These are phyloP conservation scores for Trypethelium eluteriae DNA, from an alignment of 495 filamentous ascomycete species.

Conservation along the genomic window DNA sequence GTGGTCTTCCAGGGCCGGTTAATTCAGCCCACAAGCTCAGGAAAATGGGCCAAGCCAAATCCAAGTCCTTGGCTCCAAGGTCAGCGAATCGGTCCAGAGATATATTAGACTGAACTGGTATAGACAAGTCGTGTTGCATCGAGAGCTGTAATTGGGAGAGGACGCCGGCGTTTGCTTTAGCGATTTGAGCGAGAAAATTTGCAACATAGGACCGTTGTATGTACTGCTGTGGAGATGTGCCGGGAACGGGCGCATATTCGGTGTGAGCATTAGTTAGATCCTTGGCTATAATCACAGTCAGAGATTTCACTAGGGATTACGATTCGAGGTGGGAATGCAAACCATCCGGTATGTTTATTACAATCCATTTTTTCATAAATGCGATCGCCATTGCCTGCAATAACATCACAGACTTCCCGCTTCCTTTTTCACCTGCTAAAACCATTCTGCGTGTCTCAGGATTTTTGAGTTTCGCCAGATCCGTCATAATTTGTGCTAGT, in stretches of 20 bases:
- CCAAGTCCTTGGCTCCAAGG: constrained; percentile 63
- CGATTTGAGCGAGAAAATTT: constrained; percentile 60
- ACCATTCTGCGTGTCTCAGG: constrained; percentile 49
- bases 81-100: constrained; percentile 60
- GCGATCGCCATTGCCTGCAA: constrained; percentile 80
- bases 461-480: constrained; percentile 28
- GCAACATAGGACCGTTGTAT: constrained; percentile 69
- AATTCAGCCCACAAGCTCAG: constrained; percentile 75
- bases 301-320: constrained; percentile 7
- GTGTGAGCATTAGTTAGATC: constrained; percentile 73
- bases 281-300: constrained; percentile 50
- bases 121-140: constrained; percentile 53
- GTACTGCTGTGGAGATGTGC: constrained; percentile 48
- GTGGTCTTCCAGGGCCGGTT: constrained; percentile 57
- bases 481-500: constrained; percentile 54
- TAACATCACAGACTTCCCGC: constrained; percentile 78
- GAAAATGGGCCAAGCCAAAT: constrained; percentile 74
- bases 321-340: constrained; percentile 13
- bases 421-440: constrained; percentile 61
- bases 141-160: constrained; percentile 52
- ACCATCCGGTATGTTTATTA: constrained; percentile 90
- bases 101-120: constrained; percentile 49
- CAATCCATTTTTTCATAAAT: constrained; percentile 76
- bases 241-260: constrained; percentile 64
- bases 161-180: constrained; percentile 61